Percentiles rank a stretch among this genome's conserved stretches.
phyloP scores from a whole-genome alignment of 345 rosid species.

The Populus deltoides region DNA sequence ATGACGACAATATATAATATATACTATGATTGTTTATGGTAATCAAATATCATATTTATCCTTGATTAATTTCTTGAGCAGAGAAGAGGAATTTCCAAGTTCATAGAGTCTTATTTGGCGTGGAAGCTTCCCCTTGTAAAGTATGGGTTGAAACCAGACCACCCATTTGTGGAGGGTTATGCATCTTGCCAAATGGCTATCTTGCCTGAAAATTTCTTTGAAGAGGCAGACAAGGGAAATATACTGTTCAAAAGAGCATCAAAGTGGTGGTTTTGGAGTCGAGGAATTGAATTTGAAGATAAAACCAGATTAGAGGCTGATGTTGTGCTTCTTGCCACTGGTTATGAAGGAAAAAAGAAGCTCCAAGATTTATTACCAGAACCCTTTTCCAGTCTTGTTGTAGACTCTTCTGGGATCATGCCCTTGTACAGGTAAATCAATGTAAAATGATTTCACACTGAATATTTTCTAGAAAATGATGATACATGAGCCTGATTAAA shows the following conservation, averaged over 20 bases:
- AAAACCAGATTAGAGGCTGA: constrained; percentile 48
- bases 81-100: constrained; percentile 48
- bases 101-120: constrained; percentile 51
- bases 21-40: background rate
- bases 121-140: constrained; percentile 51
- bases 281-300: constrained; percentile 50
- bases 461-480: background rate
- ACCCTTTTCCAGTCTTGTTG: constrained; percentile 37
- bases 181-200: constrained; percentile 64
- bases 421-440: constrained; percentile 49
- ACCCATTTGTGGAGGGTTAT: constrained; percentile 53
- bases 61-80: background rate
- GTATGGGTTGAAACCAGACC: constrained; percentile 56
- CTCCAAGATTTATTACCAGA: constrained; percentile 38
- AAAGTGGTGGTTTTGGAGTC: constrained; percentile 52
- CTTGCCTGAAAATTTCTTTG: constrained; percentile 52
- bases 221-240: constrained; percentile 55
- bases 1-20: background rate
- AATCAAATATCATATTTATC: background rate
- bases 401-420: constrained; percentile 41
- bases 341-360: constrained; percentile 52
- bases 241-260: constrained; percentile 45
- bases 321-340: constrained; percentile 54
- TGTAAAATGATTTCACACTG: background rate
- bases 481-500: background rate